These are phyloP conservation scores for Penicillium hesseltinei DNA, from an alignment of 2,329 filamentous ascomycete species.

Conservation along the genomic window DNA sequence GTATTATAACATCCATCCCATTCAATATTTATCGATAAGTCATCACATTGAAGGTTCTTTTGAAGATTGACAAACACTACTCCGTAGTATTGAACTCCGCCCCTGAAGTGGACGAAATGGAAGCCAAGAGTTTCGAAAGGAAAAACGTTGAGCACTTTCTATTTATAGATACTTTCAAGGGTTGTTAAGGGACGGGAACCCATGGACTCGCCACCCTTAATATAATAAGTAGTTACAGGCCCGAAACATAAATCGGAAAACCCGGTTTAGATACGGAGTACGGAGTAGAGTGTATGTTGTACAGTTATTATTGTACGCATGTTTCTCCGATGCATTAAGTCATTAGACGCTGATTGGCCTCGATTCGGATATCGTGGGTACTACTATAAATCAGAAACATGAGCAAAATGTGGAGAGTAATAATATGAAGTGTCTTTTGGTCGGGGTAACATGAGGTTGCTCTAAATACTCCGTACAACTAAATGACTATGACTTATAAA, in stretches of 20 bases:
- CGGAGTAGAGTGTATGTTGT: too few species aligned
- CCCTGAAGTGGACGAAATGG: too few species aligned
- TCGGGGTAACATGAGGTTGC: neutral
- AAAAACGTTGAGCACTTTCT: neutral
- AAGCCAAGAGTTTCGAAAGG: neutral
- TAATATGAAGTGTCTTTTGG: neutral
- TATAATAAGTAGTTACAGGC: too few species aligned
- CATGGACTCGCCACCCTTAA: neutral
- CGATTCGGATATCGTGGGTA: constrained; percentile 3
- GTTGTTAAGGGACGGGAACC: neutral
- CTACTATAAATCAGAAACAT: constrained; percentile 1
- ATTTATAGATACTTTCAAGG: neutral
- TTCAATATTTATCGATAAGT: neutral
- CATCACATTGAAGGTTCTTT: neutral
- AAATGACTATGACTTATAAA: too few species aligned
- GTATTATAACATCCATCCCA: neutral
- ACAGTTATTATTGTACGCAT: neutral
- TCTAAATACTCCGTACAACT: too few species aligned
- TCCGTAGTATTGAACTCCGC: neutral
- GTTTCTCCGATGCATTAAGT: neutral
- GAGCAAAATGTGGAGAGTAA: neutral
- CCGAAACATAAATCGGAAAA: neutral
- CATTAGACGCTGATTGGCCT: constrained; percentile 7
- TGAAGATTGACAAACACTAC: neutral
- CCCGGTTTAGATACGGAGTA: neutral